Evolutionary conservation across 768 basidiomycete genomes (phyloP).

Genomic region (Boletellus sp.): DNA sequence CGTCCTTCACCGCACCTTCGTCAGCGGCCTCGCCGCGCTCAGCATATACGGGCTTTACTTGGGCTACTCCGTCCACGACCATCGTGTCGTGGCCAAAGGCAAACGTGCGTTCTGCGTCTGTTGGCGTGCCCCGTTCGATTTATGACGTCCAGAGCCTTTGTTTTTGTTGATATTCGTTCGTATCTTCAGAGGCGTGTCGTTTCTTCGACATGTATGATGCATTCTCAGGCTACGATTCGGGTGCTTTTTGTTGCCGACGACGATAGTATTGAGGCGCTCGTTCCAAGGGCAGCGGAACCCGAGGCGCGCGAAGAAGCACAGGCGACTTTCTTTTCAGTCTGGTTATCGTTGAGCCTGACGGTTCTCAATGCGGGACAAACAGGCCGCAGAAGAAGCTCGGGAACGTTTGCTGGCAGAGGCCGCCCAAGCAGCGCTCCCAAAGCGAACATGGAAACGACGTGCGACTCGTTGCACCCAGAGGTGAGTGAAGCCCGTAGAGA

Average conservation of each 20-base stretch:
- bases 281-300: constrained; percentile 19
- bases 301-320: constrained; percentile 15
- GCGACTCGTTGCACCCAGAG: not conserved
- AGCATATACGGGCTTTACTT: constrained; percentile 31
- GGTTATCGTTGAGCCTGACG: not conserved
- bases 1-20: constrained; percentile 29
- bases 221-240: not conserved
- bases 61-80: constrained; percentile 30
- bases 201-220: not conserved
- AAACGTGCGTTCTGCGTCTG: constrained; percentile 23
- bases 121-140: not conserved
- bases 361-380: not conserved
- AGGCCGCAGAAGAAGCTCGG: constrained; percentile 29
- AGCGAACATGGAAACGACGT: constrained; percentile 5
- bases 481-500: constrained; percentile 6
- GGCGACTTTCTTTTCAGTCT: constrained; percentile 4
- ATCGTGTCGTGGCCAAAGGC: constrained; percentile 30
- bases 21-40: constrained; percentile 27
- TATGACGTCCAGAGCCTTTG: not conserved
- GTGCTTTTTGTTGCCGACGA: not conserved
- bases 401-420: constrained; percentile 30
- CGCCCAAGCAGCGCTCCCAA: constrained; percentile 25
- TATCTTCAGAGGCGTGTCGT: constrained; percentile 19
- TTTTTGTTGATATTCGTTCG: not conserved
- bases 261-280: constrained; percentile 16